Evolutionary conservation across 495 filamentous ascomycete species (phyloP), one percentile per base, ranked within the genome.

Genomic region (Tetracladium marchalianum): DNA sequence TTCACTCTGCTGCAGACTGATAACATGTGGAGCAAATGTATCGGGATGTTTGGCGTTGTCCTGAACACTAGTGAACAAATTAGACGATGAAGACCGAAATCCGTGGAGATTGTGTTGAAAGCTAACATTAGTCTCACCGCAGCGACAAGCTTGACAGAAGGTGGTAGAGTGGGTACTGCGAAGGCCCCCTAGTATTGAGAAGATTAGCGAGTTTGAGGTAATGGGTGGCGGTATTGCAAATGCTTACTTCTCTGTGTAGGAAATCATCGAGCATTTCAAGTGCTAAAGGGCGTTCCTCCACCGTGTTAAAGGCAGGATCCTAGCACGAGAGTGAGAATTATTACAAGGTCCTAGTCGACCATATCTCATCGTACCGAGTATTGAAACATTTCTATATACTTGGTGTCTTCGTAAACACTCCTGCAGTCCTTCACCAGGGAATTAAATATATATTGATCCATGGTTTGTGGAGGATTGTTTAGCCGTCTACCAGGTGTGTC

Each of bases 11-110:
- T 59, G 46, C 6, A 76, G 47, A 6, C 68, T 70, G 39, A 76
- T 58, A 48, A 66, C 49, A 17, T 54, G 38, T 1, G 70, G 66
- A 6, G 63, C 53, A 51, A 76, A 76, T 0, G 71, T 75, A 39
- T 76, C 64, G 8, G 52, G 52, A n/a, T 76, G 56, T 17, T 61
- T 38, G 6, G 71, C 71, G 50, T 73, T 62, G 37, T 55, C 62
- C 44, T 76, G 72, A 24, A 75, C 57, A 41, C 71, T 72, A 47
- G n/a, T n/a, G n/a, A n/a, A n/a, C n/a, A n/a, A n/a, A n/a, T n/a
- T n/a, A n/a, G n/a, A n/a, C n/a, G n/a, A n/a, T n/a, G n/a, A n/a
- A n/a, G n/a, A n/a, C n/a, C n/a, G n/a, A 3, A 15, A 17, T 35
- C 13, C 11, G 39, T n/a, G 35, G 48, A 18, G 15, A 16, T 35